Evolutionary conservation across 306 rosid genomes (phyloP).

Genomic region (Fragaria iinumae): DNA sequence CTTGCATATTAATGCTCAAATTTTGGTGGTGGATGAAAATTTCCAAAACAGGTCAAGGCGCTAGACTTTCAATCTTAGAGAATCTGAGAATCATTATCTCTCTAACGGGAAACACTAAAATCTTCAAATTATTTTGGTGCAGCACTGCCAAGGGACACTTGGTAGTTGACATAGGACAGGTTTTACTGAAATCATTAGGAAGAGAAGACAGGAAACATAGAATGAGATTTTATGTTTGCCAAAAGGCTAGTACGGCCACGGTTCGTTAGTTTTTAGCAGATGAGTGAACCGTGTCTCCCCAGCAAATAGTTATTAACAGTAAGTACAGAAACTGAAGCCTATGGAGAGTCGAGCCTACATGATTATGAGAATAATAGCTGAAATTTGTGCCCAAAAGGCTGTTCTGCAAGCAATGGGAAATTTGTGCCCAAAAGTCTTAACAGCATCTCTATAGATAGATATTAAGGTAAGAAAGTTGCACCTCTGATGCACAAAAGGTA

Average conservation of each 20-base stretch:
- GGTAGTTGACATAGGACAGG: neutral
- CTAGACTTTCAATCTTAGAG: neutral
- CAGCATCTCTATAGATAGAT: conserved; percentile 9
- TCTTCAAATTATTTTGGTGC: neutral
- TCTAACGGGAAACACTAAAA: neutral
- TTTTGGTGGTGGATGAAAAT: neutral
- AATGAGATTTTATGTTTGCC: neutral
- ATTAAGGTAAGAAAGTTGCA: conserved; percentile 8
- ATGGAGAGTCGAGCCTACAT: neutral
- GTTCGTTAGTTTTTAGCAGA: neutral
- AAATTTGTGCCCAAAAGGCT: conserved; percentile 4
- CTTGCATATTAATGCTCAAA: neutral
- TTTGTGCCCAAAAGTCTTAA: conserved; percentile 3
- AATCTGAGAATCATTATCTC: neutral
- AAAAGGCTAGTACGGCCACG: neutral
- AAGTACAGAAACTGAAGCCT: neutral
- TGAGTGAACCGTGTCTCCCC: neutral
- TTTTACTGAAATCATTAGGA: neutral
- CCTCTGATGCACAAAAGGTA: conserved; percentile 10
- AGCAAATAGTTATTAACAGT: neutral
- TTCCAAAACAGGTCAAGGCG: neutral
- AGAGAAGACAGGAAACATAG: neutral
- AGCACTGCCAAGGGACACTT: neutral
- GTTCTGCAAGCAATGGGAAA: neutral
- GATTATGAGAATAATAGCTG: neutral